A percentile compares a stretch with the other conserved stretches of the same genome.
Evolutionary conservation across 2,329 filamentous ascomycete genomes (phyloP).

Genomic region (Xylaria polymorpha): DNA sequence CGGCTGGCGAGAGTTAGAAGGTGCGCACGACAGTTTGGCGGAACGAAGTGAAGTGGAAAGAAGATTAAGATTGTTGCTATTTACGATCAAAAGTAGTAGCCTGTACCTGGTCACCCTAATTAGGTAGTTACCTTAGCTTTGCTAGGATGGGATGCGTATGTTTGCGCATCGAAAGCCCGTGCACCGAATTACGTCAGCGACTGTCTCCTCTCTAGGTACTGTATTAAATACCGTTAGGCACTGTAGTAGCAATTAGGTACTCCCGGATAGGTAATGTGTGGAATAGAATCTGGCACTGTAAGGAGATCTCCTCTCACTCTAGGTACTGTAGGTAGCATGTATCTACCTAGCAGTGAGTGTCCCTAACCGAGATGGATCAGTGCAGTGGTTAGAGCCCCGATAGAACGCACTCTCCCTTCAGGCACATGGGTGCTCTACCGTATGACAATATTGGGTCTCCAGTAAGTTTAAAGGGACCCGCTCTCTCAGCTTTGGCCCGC

Average conservation of each 20-base stretch:
- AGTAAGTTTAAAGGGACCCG: conserved; percentile 20
- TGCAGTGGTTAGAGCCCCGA: no score
- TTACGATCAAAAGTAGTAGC: neutral
- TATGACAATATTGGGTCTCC: no score
- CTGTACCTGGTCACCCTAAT: conserved; percentile 1
- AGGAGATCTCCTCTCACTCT: neutral
- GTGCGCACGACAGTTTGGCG: conserved; percentile 33
- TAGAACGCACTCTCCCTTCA: conserved; percentile 1
- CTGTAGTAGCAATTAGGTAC: no score
- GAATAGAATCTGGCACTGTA: no score
- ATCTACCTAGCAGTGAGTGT: no score
- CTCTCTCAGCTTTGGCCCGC: conserved; percentile 44
- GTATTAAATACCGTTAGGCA: no score
- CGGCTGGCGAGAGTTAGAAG: conserved; percentile 51
- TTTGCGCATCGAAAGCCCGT: neutral
- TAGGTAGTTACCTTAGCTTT: neutral
- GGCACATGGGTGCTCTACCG: neutral
- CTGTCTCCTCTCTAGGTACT: neutral
- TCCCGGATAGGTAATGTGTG: no score
- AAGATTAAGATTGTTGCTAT: conserved; percentile 3
- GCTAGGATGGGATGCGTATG: neutral
- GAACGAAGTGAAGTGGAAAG: conserved; percentile 38
- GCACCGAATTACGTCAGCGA: neutral
- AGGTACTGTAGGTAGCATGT: neutral
- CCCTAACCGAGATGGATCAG: no score